Percentiles rank a stretch among this genome's conserved stretches.
Conservation (phyloP, 306 rosid genomes). For the Phaseolus lunatus region DNA sequence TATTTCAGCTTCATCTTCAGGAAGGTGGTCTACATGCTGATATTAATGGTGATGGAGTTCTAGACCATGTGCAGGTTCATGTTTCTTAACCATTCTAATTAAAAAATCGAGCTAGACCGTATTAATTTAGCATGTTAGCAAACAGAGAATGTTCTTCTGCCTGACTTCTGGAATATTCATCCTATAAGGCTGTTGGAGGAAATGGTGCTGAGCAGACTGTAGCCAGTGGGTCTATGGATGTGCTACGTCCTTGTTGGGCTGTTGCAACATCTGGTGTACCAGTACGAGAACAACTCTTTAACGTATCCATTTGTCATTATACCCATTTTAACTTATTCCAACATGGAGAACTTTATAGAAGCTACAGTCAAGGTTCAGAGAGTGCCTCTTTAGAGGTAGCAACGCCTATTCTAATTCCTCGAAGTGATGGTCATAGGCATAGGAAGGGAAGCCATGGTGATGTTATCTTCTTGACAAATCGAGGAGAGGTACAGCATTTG, state of each 20-base stretch:
- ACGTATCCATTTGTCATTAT: constrained; percentile 94
- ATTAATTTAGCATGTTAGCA: constrained; percentile 35
- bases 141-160: constrained; percentile 36
- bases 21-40: constrained; percentile 99
- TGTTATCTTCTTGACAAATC: constrained; percentile 92
- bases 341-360: constrained; percentile 84
- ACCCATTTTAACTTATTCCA: constrained; percentile 84
- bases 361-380: constrained; percentile 70
- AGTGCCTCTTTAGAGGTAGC: constrained; percentile 85
- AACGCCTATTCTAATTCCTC: constrained; percentile 91
- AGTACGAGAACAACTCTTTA: constrained; percentile 89
- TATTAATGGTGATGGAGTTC: constrained; percentile 97
- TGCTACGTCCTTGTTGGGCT: constrained; percentile 98
- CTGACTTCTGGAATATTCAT: constrained; percentile 39
- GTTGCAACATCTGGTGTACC: constrained; percentile 99
- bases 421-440: constrained; percentile 89
- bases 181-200: constrained; percentile 91
- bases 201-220: constrained; percentile 99
- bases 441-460: constrained; percentile 98
- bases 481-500: constrained; percentile 81
- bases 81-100: background rate
- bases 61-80: constrained; percentile 97
- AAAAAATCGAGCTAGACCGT: background rate
- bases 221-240: constrained; percentile 97
- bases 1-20: constrained; percentile 90